phyloP scores from a whole-genome alignment of 73 alveolate species.

The Tetrahymena malaccensis region DNA sequence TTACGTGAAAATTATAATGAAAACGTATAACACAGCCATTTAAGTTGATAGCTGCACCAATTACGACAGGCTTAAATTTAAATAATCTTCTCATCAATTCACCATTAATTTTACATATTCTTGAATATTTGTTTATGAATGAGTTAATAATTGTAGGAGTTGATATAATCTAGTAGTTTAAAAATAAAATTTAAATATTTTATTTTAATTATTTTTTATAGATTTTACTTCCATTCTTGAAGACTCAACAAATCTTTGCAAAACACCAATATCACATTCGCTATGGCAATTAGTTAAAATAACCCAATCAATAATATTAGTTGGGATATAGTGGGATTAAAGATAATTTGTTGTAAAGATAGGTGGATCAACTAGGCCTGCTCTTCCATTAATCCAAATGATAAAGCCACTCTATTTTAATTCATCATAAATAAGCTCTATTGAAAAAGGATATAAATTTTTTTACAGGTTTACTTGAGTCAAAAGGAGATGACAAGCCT shows the following conservation, averaged over 20 bases:
- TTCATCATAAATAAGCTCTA: background rate
- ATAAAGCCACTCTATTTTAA: background rate
- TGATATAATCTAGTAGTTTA: background rate
- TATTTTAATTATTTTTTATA: no score
- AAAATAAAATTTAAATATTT: no score
- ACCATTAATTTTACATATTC: background rate
- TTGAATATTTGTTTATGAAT: background rate
- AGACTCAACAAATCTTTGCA: background rate
- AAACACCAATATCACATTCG: background rate
- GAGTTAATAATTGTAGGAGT: background rate
- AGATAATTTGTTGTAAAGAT: background rate
- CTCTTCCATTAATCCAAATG: background rate
- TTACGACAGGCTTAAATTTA: background rate
- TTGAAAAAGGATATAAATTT: background rate
- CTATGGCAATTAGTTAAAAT: background rate
- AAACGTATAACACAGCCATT: background rate
- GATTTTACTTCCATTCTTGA: background rate
- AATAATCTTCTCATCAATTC: background rate
- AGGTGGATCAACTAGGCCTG: background rate
- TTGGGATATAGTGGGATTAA: background rate
- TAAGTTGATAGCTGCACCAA: background rate
- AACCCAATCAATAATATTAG: background rate
- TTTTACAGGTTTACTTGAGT: background rate
- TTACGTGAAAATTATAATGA: background rate
- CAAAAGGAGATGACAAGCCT: background rate